Evolutionary conservation across 768 basidiomycete species (phyloP).

Genomic region (Mycena sanguinolenta): DNA sequence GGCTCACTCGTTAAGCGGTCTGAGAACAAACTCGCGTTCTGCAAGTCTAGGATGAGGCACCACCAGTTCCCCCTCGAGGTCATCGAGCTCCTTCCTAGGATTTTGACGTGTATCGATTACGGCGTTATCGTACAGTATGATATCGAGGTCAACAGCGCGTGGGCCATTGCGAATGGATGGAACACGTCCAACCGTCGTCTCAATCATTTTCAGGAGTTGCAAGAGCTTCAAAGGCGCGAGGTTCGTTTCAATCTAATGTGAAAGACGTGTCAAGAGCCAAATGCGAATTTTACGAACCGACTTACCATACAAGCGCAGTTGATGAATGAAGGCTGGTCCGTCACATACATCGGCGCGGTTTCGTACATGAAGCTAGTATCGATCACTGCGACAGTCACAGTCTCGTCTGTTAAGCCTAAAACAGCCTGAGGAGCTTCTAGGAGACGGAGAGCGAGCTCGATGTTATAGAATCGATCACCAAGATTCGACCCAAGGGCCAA

Average conservation of each 20-base stretch:
- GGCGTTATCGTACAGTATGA: conserved; percentile 78
- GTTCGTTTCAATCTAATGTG: conserved; percentile 78
- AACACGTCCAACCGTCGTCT: conserved; percentile 80
- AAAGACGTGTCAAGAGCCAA: conserved; percentile 7
- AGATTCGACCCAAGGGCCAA: conserved; percentile 93
- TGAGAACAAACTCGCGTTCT: conserved; percentile 93
- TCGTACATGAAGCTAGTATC: conserved; percentile 94
- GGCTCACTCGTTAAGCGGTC: conserved; percentile 89
- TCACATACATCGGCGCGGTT: conserved; percentile 95
- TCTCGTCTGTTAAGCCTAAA: conserved; percentile 42
- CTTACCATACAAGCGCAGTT: conserved; percentile 93
- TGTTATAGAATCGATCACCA: conserved; percentile 87
- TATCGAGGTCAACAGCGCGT: conserved; percentile 90
- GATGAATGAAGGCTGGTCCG: conserved; percentile 88
- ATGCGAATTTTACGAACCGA: conserved; percentile 22
- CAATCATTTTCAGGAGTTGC: conserved; percentile 77
- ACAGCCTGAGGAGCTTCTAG: conserved; percentile 66
- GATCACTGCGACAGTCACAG: conserved; percentile 58
- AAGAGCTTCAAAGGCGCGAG: conserved; percentile 73
- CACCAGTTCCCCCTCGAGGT: conserved; percentile 76
- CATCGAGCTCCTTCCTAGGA: conserved; percentile 58
- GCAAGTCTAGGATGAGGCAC: conserved; percentile 86
- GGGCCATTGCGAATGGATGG: conserved; percentile 89
- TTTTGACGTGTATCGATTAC: conserved; percentile 70
- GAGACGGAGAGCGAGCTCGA: conserved; percentile 80